Base-by-base conservation (phyloP, 345 rosid genomes). In the Citrus cavaleriei region DNA sequence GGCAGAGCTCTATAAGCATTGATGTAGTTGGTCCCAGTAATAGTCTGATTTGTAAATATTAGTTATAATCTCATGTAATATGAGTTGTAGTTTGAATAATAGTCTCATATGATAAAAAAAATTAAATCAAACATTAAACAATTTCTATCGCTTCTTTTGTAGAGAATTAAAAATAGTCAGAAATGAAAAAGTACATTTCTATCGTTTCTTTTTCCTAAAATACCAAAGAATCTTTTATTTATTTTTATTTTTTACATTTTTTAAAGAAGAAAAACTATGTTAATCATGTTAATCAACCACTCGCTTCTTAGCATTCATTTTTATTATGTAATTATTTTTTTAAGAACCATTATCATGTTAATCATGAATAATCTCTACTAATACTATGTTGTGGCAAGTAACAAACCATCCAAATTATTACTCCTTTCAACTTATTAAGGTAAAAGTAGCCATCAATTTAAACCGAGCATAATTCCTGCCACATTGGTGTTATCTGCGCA, bases 1-100 rank as follows among this genome's bases (percentile, higher is more conserved):
- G 0, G 0, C 32, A 30, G 4, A 30, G 4, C 32, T 0, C 4
- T 30, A 30, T 30, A 30, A 30, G 0, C 4, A 30, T 30, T 30
- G 4, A 30, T 3, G 32, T 30, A 30, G 4, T 30, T 30, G 32
- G 0, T 30, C 4, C 0, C 4, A 30, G 32, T 30, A 30, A 0
- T 30, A 30, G 32, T 30, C 32, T 30, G 4, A 30, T 30, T 30
- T 30, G 0, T 30, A 30, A 30, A 30, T 30, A 30, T 30, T 4
- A 3, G 32, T 30, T 30, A 30, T 30, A 3, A 30, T 30, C 0
- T 30, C 32, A 30, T 30, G 32, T 30, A 30, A 30, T 30, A 30
- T 30, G 32, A 30, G 0, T 30, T 30, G 32, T 30, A 30, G 0
- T 30, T 30, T 30, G 32, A 30, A 0, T 30, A 30, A 30, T 30